Evolutionary conservation across 2,329 filamentous ascomycete species (phyloP).

Genomic region (Penicillium brasilianum): DNA sequence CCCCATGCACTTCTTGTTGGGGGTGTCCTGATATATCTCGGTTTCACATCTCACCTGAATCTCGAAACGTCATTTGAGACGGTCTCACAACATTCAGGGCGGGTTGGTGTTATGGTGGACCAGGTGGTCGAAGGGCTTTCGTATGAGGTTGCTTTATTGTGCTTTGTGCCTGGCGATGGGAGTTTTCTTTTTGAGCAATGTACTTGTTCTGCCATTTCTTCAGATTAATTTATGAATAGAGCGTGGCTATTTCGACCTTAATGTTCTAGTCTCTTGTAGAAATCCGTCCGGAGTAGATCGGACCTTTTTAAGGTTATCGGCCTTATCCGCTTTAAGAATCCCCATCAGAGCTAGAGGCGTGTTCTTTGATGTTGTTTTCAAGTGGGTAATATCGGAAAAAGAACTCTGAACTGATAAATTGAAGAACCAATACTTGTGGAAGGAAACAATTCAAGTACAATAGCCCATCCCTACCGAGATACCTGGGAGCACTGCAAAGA

Average conservation of each 20-base stretch:
- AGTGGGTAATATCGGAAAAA: neutral
- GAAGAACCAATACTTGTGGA: neutral
- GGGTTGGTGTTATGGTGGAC: slow-evolving; percentile 38
- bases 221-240: slow-evolving; percentile 22
- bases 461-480: neutral
- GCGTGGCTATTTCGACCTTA: slow-evolving; percentile 9
- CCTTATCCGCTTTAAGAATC: neutral
- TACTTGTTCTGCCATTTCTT: slow-evolving; percentile 33
- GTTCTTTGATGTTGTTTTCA: neutral
- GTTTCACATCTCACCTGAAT: slow-evolving; percentile 34
- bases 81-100: slow-evolving; percentile 31
- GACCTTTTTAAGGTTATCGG: neutral
- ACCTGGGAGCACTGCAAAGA: neutral
- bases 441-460: neutral
- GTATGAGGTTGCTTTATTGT: slow-evolving; percentile 31
- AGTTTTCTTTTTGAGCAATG: slow-evolving; percentile 39
- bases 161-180: slow-evolving; percentile 36
- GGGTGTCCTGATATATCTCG: slow-evolving; percentile 30
- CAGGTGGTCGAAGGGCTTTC: slow-evolving; percentile 32
- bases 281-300: neutral
- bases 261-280: neutral
- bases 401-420: neutral
- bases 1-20: slow-evolving; percentile 27
- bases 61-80: slow-evolving; percentile 32
- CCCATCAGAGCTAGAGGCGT: neutral